A percentile compares a stretch with the other conserved stretches of the same genome.
Evolutionary conservation across 305 asterid species (phyloP).

Genomic region (Lippia alba): DNA sequence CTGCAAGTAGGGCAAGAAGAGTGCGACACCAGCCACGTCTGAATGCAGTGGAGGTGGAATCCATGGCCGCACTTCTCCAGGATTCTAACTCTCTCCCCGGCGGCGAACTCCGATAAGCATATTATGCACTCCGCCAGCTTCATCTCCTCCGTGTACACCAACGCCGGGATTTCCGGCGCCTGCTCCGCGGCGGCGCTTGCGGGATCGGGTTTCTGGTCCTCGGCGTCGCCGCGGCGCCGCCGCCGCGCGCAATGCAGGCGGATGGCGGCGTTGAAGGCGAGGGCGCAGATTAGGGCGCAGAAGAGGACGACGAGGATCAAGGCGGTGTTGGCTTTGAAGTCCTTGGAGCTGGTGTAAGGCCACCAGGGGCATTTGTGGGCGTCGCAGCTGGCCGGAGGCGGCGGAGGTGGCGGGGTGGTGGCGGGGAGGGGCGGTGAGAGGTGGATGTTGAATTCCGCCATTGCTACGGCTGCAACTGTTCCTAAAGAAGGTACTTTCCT

Average conservation of each 20-base stretch:
- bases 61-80: conserved; percentile 59
- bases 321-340: conserved; percentile 62
- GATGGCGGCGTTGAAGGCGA: conserved; percentile 55
- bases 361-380: conserved; percentile 68
- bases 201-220: conserved; percentile 25
- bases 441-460: conserved; percentile 48
- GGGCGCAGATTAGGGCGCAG: conserved; percentile 50
- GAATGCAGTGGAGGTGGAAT: conserved; percentile 54
- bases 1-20: conserved; percentile 68
- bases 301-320: conserved; percentile 53
- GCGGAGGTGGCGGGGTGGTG: conserved; percentile 34
- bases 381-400: conserved; percentile 39
- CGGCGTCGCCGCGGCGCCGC: conserved; percentile 15
- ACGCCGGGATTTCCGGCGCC: conserved; percentile 31
- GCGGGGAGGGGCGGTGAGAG: conserved; percentile 30
- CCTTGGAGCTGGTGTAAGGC: conserved; percentile 72
- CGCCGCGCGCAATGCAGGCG: conserved; percentile 43
- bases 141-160: conserved; percentile 49
- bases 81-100: conserved; percentile 52
- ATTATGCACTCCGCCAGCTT: conserved; percentile 55
- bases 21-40: conserved; percentile 53
- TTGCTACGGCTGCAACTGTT: conserved; percentile 35
- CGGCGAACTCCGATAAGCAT: conserved; percentile 53
- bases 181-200: conserved; percentile 30
- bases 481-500: conserved; percentile 35